Evolutionary conservation across 2,329 filamentous ascomycete genomes (phyloP).

Genomic region (Cadophora sp.): DNA sequence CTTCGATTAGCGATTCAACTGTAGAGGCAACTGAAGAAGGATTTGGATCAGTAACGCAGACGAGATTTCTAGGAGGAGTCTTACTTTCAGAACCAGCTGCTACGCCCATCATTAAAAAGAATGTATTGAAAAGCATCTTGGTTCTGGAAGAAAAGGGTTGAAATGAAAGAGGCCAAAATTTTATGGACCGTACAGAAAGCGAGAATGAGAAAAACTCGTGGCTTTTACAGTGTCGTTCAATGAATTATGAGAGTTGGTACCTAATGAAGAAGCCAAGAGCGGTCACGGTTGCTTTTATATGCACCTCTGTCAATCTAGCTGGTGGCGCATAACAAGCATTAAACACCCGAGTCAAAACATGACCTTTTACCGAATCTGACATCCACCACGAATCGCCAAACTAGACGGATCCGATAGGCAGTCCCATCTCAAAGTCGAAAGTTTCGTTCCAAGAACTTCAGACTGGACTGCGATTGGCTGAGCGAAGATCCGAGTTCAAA

Average conservation of each 20-base stretch:
- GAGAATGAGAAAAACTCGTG: background rate
- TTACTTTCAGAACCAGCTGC: conserved; percentile 21
- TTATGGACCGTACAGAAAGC: background rate
- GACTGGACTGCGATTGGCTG: background rate
- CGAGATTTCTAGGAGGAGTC: background rate
- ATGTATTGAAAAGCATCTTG: conserved; percentile 15
- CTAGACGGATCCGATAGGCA: background rate
- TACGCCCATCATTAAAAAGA: conserved; percentile 1
- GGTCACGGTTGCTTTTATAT: background rate
- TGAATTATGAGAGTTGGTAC: background rate
- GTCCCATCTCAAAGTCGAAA: background rate
- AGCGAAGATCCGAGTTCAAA: background rate
- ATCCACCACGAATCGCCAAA: background rate
- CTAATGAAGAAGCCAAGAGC: background rate
- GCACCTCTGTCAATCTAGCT: background rate
- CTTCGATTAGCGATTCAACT: background rate
- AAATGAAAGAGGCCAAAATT: background rate
- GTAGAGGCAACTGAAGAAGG: conserved; percentile 1
- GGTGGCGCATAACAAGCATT: background rate
- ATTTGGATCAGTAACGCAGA: background rate
- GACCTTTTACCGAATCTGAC: background rate
- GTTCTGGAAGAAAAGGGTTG: background rate
- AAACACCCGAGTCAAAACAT: background rate
- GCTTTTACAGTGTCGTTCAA: background rate
- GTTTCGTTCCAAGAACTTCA: background rate